Percentiles rank a stretch among this genome's conserved stretches.
These are phyloP conservation scores for Elongisporangium anandrum DNA, from an alignment of 352 stramenopile species.

Conservation along the genomic window DNA sequence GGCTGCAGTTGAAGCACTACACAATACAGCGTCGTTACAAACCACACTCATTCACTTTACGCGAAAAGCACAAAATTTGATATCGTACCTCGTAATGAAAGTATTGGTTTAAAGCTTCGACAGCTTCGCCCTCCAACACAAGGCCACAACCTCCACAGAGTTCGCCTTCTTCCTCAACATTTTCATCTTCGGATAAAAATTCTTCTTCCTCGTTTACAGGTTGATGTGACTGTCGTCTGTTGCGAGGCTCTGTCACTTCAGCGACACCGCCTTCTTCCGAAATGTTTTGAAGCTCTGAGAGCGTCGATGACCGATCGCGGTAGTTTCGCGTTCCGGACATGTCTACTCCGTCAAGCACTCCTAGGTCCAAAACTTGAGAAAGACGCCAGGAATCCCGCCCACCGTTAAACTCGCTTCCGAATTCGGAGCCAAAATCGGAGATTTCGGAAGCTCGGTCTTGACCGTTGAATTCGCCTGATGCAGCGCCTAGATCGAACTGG, in stretches of 20 bases:
- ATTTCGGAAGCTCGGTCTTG: conserved; percentile 58
- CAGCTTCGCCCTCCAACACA: conserved; percentile 73
- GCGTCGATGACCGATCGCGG: conserved; percentile 29
- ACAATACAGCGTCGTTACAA: conserved; percentile 1
- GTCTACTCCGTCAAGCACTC: conserved; percentile 49
- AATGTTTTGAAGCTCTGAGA: conserved; percentile 58
- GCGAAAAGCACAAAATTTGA: background rate
- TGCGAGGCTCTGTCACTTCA: conserved; percentile 7
- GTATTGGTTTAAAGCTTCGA: conserved; percentile 77
- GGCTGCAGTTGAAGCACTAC: conserved; percentile 80
- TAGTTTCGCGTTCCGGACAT: conserved; percentile 10
- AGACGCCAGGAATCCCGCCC: conserved; percentile 65
- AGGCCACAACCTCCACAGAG: conserved; percentile 61
- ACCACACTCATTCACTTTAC: background rate
- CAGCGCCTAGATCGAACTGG: conserved; percentile 67
- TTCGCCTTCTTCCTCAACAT: conserved; percentile 44
- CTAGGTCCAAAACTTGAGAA: conserved; percentile 76
- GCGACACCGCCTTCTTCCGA: conserved; percentile 34
- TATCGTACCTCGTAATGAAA: conserved; percentile 70
- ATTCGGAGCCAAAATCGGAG: conserved; percentile 58
- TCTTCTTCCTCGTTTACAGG: conserved; percentile 25
- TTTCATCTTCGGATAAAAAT: conserved; percentile 47
- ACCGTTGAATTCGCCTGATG: conserved; percentile 20
- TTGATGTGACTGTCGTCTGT: conserved; percentile 3
- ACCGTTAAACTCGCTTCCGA: conserved; percentile 45